phyloP scores from a whole-genome alignment of 371 early-diverging fungal species.

The Mortierella sp. region DNA sequence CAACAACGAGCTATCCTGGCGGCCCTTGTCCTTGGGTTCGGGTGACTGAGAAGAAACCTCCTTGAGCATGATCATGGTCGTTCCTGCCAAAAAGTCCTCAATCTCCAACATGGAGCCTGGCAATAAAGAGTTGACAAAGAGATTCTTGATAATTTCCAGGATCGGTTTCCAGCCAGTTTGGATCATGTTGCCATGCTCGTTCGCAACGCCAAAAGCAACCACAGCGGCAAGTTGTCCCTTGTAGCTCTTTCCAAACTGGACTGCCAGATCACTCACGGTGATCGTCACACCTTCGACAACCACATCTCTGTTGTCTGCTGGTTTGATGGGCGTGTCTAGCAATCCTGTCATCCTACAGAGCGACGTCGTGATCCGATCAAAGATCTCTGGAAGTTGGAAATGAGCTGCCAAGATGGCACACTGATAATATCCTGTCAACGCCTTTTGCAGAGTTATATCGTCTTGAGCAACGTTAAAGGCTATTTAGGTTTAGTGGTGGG shows the following conservation, averaged over 20 bases:
- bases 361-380: conserved; percentile 82
- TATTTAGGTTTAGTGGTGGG: conserved; percentile 23
- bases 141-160: conserved; percentile 77
- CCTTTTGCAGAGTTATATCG: conserved; percentile 80
- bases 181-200: conserved; percentile 77
- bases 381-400: conserved; percentile 77
- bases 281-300: conserved; percentile 71
- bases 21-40: conserved; percentile 59
- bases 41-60: conserved; percentile 52
- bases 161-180: conserved; percentile 80
- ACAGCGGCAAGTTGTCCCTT: conserved; percentile 91
- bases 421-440: conserved; percentile 82
- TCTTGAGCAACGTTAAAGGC: conserved; percentile 88
- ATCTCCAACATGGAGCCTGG: conserved; percentile 73
- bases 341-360: conserved; percentile 82
- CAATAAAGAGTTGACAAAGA: conserved; percentile 79
- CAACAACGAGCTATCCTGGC: conserved; percentile 76
- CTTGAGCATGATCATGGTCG: conserved; percentile 76
- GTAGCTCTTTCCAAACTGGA: conserved; percentile 90
- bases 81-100: conserved; percentile 80
- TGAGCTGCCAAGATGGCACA: conserved; percentile 81
- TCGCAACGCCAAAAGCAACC: conserved; percentile 81
- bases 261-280: conserved; percentile 74
- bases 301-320: conserved; percentile 68
- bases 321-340: conserved; percentile 62